phyloP scores from a whole-genome alignment of 192 early-diverging fungal species.

The Kappamyces sp. region DNA sequence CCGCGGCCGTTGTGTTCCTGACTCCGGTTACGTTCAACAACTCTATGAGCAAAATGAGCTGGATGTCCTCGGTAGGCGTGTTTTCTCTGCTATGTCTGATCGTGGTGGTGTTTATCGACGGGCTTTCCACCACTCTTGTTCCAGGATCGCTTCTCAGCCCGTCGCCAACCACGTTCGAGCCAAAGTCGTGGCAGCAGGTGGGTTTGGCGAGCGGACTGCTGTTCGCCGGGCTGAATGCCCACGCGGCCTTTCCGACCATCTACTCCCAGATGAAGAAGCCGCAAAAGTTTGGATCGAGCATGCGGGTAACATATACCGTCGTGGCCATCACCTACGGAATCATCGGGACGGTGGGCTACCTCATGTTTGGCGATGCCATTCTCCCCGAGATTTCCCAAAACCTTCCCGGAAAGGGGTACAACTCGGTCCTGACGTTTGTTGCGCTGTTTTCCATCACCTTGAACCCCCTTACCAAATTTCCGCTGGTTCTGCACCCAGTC shows the following conservation, averaged over 20 bases:
- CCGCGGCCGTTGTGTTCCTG: slow-evolving; percentile 32
- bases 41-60: slow-evolving; percentile 30
- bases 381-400: slow-evolving; percentile 56
- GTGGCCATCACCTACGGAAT: slow-evolving; percentile 42
- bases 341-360: slow-evolving; percentile 50
- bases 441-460: slow-evolving; percentile 60
- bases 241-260: slow-evolving; percentile 62
- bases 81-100: slow-evolving; percentile 52
- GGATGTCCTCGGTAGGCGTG: slow-evolving; percentile 48
- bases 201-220: too few species aligned
- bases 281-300: slow-evolving; percentile 32
- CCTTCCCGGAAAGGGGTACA: slow-evolving; percentile 47
- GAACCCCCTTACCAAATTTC: slow-evolving; percentile 65
- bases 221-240: too few species aligned
- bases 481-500: slow-evolving; percentile 55
- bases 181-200: too few species aligned
- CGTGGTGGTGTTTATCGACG: too few species aligned
- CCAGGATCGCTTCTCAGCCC: too few species aligned
- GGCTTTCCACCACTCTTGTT: too few species aligned
- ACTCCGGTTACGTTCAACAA: slow-evolving; percentile 43
- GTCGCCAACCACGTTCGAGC: too few species aligned
- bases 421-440: slow-evolving; percentile 35
- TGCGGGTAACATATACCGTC: slow-evolving; percentile 49
- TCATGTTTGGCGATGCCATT: slow-evolving; percentile 58
- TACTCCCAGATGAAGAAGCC: slow-evolving; percentile 56